These are phyloP conservation scores for Ophiostoma piceae DNA, from an alignment of 2,329 filamentous ascomycete species.

Conservation along the genomic window DNA sequence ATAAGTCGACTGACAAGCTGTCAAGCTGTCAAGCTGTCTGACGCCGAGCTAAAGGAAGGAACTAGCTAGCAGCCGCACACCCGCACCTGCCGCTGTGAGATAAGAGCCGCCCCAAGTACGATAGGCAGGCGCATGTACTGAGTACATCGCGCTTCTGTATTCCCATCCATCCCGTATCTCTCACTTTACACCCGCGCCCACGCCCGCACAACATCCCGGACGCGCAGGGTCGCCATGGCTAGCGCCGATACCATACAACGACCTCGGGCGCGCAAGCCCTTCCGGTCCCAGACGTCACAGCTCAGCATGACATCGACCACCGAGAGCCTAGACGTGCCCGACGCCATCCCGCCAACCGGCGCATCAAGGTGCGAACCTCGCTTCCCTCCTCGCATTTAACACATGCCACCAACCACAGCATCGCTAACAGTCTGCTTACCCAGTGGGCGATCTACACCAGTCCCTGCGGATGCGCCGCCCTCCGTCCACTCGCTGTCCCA, in stretches of 20 bases:
- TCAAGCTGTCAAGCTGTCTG: not conserved
- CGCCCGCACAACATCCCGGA: not conserved
- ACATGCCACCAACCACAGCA: not conserved
- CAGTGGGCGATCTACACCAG: slow-evolving; percentile 76
- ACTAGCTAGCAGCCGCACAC: not conserved
- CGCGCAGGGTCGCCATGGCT: not conserved
- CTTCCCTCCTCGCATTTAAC: not conserved
- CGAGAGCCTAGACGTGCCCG: slow-evolving; percentile 3
- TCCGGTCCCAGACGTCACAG: slow-evolving; percentile 11
- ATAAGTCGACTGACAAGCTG: not conserved
- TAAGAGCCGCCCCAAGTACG: not conserved
- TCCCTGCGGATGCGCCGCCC: slow-evolving; percentile 86
- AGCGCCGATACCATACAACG: slow-evolving; percentile 1
- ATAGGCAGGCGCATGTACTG: not conserved
- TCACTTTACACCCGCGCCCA: not conserved
- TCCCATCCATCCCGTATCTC: not conserved
- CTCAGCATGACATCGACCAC: not conserved
- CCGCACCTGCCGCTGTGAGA: not conserved
- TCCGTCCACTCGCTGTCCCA: slow-evolving; percentile 81
- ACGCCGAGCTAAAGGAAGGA: not conserved
- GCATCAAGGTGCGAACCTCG: slow-evolving; percentile 1
- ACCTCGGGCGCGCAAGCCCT: slow-evolving; percentile 12
- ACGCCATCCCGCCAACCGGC: slow-evolving; percentile 9
- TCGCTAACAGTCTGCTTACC: slow-evolving; percentile 13
- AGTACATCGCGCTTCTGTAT: not conserved